phyloP scores from a whole-genome alignment of 345 rosid genomes.

The Eucalyptus caleyi region DNA sequence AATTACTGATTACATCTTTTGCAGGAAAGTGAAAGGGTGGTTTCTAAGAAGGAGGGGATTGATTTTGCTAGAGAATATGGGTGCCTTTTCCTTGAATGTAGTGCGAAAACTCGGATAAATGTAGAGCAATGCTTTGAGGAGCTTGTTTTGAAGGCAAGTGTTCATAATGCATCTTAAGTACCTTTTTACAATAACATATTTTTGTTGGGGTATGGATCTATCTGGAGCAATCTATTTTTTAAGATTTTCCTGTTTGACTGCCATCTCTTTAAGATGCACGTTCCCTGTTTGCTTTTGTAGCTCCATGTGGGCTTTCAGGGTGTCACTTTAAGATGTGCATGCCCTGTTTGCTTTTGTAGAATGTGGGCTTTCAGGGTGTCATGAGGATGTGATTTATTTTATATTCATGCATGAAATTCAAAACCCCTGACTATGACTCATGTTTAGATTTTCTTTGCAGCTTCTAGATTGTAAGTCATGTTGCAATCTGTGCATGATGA shows the following conservation, averaged over 20 bases:
- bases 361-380: not conserved
- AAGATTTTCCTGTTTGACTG: not conserved
- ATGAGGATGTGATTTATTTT: not conserved
- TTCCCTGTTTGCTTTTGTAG: no score
- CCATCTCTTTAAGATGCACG: not conserved
- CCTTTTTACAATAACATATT: not conserved
- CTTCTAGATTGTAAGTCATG: not conserved
- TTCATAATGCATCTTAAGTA: not conserved
- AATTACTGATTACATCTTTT: not conserved
- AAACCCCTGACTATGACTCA: not conserved
- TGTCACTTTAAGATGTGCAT: not conserved
- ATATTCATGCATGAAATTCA: not conserved
- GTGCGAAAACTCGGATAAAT: slow-evolving; percentile 84
- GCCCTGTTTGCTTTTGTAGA: not conserved
- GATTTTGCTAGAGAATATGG: slow-evolving; percentile 88
- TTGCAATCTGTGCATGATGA: not conserved
- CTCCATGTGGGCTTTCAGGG: no score
- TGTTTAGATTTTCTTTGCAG: not conserved
- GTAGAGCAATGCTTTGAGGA: slow-evolving; percentile 97
- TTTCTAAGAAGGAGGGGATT: slow-evolving; percentile 78
- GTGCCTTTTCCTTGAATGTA: slow-evolving; percentile 88
- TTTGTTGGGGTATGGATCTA: not conserved
- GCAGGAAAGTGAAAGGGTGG: slow-evolving; percentile 94
- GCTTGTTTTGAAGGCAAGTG: slow-evolving; percentile 80
- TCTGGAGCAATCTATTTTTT: not conserved